A percentile compares a stretch with the other conserved stretches of the same genome.
Conservation (phyloP, 2,329 filamentous ascomycete genomes). For the Aspergillus brunneoviolaceus region DNA sequence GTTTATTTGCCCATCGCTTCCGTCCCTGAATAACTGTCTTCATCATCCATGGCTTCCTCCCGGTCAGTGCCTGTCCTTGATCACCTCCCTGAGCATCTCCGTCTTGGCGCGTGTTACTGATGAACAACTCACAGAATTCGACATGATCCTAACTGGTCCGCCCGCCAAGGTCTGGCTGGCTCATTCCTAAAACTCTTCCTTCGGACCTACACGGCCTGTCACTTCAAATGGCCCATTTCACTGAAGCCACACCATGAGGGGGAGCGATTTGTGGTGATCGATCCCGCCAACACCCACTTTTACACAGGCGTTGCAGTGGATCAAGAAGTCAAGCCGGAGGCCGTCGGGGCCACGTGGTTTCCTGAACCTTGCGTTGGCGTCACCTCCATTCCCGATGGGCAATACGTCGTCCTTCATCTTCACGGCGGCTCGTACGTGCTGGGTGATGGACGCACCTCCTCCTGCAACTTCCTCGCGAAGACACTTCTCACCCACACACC, state of each 20-base stretch:
- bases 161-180: constrained; percentile 14
- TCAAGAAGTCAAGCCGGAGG: constrained; percentile 13
- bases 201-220: constrained; percentile 8
- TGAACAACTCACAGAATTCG: constrained; percentile 3
- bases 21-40: neutral
- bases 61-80: neutral
- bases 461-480: constrained; percentile 16
- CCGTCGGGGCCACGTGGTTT: constrained; percentile 20
- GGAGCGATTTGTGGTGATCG: constrained; percentile 15
- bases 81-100: neutral
- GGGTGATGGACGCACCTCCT: constrained; percentile 17
- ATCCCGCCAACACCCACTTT: constrained; percentile 6
- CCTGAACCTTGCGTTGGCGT: constrained; percentile 7
- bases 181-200: constrained; percentile 10
- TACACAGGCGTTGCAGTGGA: constrained; percentile 16
- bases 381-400: constrained; percentile 5
- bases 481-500: constrained; percentile 16
- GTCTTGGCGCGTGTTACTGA: no score
- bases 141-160: constrained; percentile 17
- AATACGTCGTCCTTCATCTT: constrained; percentile 18
- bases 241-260: constrained; percentile 14
- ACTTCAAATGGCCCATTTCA: constrained; percentile 13
- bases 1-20: neutral
- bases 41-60: neutral
- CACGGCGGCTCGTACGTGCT: constrained; percentile 22